Evolutionary conservation across 2,329 filamentous ascomycete genomes (phyloP), one percentile per base, ranked within the genome.

Genomic region (Fulvia fulva): DNA sequence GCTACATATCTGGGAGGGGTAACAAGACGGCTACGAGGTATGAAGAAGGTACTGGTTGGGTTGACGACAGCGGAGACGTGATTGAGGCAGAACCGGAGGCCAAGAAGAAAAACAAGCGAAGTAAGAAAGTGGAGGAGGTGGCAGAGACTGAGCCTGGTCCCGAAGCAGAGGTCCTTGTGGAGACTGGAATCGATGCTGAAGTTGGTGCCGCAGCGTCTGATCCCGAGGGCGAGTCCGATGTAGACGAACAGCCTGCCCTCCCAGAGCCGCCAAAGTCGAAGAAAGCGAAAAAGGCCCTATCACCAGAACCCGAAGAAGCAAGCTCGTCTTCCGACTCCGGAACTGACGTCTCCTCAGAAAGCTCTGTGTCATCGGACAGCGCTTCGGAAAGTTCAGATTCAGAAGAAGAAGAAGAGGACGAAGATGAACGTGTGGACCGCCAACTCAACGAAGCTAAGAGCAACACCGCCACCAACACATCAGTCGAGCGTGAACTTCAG

Each of bases 41-140:
- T 71, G 83, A 94, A 43, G 88, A 96, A 55, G 91, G 88, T 22
- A 87, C 89, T 68, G 93, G 93, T 1, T 97, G 94, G 93, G 82
- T 96, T 0, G 88, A 96, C 67, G 83, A 86, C 61, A 79, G 87
- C 16, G 92, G 92, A 5, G 84, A 87, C 56, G 77, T 97, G 1
- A 83, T 96, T 2, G 89, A 95, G 72, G 74, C 73, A 21, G 77
- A 78, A 53, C 62, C 58, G 19, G 54, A 60, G 26, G 64, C 65
- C 14, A 67, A 63, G 58, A 69, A 59, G 58, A 61, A 41, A 41
- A n/a, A 59, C 19, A 61, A 61, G 74, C 8, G 78, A 16, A 56
- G 51, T n/a, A 55, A 65, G 21, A 59, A 58, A 32, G 52, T 57
- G 14, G 55, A 53, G 21, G 47, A 60, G 28, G 52, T 50, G 22